Conservation (phyloP, 441 rosid genomes). For the Aquilaria agallochum region DNA sequence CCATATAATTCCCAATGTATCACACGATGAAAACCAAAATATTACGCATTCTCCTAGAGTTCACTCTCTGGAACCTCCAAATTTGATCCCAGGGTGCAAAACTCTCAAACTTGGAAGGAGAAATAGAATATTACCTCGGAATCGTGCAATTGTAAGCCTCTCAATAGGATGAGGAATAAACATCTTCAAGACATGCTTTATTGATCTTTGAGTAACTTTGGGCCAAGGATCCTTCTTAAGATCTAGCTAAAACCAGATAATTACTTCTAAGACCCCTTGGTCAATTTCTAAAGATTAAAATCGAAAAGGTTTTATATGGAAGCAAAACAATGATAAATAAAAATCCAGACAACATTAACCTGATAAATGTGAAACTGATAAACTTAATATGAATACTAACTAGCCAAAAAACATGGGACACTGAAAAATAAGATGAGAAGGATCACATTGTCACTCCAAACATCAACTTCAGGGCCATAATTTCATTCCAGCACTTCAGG, state of each 20-base stretch:
- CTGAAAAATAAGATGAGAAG: slow-evolving; percentile 77
- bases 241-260: slow-evolving; percentile 52
- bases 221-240: slow-evolving; percentile 87
- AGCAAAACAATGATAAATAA: too few relatives aligned
- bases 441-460: slow-evolving; percentile 81
- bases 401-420: slow-evolving; percentile 82
- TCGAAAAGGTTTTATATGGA: neutral
- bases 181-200: slow-evolving; percentile 72
- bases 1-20: slow-evolving; percentile 10
- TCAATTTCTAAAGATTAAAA: slow-evolving; percentile 53
- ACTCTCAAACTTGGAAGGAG: slow-evolving; percentile 1
- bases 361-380: too few relatives aligned
- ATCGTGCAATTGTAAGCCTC: slow-evolving; percentile 73
- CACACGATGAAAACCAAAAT: slow-evolving; percentile 15
- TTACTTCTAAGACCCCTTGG: slow-evolving; percentile 78
- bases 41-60: neutral
- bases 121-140: slow-evolving; percentile 40
- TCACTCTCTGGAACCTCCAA: slow-evolving; percentile 5
- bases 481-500: slow-evolving; percentile 68
- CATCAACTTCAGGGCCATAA: slow-evolving; percentile 75
- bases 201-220: slow-evolving; percentile 60
- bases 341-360: too few relatives aligned
- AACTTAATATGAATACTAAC: slow-evolving; percentile 27
- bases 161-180: slow-evolving; percentile 61
- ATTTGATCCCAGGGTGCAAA: neutral